Evolutionary conservation across 345 rosid species (phyloP).

Genomic region (Brassica nigra): DNA sequence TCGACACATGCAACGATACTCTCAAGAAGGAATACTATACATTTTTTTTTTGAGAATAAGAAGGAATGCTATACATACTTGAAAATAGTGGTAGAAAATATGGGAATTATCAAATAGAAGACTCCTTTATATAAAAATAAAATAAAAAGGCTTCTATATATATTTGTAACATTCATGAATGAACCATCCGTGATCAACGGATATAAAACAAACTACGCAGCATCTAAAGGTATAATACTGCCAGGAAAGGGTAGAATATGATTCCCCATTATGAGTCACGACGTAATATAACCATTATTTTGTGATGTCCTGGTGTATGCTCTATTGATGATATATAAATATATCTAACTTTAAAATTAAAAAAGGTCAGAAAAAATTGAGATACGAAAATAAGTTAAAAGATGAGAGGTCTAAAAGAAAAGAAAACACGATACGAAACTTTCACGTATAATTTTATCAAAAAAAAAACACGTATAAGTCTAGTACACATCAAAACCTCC

Average conservation of each 20-base stretch:
- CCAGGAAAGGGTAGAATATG: conserved; percentile 31
- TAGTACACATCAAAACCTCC: conserved; percentile 14
- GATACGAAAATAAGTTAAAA: conserved; percentile 1
- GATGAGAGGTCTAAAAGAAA: neutral
- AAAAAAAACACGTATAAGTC: too few relatives aligned
- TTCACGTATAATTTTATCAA: conserved; percentile 2
- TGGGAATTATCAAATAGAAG: conserved; percentile 19
- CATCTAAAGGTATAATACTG: conserved; percentile 38
- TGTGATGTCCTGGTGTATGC: conserved; percentile 13
- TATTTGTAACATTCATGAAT: conserved; percentile 8
- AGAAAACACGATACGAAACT: conserved; percentile 15
- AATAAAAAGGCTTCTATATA: conserved; percentile 1
- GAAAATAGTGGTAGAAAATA: conserved; percentile 18
- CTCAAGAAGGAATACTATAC: neutral
- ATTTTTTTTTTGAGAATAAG: too few relatives aligned
- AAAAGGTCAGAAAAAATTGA: neutral
- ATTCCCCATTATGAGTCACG: conserved; percentile 38
- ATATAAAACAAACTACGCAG: conserved; percentile 25
- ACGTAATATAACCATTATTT: conserved; percentile 36
- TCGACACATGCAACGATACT: conserved; percentile 23
- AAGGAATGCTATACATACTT: conserved; percentile 15
- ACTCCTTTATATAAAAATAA: neutral
- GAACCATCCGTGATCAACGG: conserved; percentile 30
- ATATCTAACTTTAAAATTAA: neutral
- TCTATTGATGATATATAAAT: conserved; percentile 7